Evolutionary conservation across 345 rosid genomes (phyloP), one percentile per base, ranked within the genome.

Genomic region (Moringa oleifera): DNA sequence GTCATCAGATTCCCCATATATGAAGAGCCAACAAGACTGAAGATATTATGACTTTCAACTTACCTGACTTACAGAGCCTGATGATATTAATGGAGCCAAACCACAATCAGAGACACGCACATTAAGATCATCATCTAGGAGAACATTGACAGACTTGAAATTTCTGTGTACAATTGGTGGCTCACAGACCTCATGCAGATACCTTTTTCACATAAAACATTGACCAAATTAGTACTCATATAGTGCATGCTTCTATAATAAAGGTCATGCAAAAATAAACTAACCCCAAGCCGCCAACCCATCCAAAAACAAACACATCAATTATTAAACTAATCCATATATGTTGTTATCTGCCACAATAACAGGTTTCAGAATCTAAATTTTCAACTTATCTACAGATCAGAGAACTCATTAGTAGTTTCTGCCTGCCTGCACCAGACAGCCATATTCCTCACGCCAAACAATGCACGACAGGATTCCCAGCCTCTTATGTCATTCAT

Each of bases 61-160:
- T 76, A 87, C 99, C 93, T 91, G 99, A 67, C 96, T 87, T 54
- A 89, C 96, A 65, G 96, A 80, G 53, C 96, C 91, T 15, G 95
- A 80, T 55, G 96, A 75, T 68, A 95, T 87, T 61, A 95, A 66
- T 51, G 95, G 74, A 53, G 94, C 87, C 82, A 95, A 79, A 68
- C 99, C 99, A 75, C 94, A 89, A 65, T 91, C 99, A 21, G 99
- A 85, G 65, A 91, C 80, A 55, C 63, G 85, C 61, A 87, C 91
- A 23, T 72, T 75, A 57, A 87, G 85, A 73, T 89, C 97, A 51
- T 85, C 94, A n/a, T 89, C 95, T 18, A 95, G 91, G 62, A 95
- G 89, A 74, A 95, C 67, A 67, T 91, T 91, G 56, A 81, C 79
- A 45, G 97, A 75, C 75, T 91, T 91, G 79, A 95, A 91, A 73